Conservation (phyloP, 2,329 filamentous ascomycete genomes). For the Verruconis gallopava region DNA sequence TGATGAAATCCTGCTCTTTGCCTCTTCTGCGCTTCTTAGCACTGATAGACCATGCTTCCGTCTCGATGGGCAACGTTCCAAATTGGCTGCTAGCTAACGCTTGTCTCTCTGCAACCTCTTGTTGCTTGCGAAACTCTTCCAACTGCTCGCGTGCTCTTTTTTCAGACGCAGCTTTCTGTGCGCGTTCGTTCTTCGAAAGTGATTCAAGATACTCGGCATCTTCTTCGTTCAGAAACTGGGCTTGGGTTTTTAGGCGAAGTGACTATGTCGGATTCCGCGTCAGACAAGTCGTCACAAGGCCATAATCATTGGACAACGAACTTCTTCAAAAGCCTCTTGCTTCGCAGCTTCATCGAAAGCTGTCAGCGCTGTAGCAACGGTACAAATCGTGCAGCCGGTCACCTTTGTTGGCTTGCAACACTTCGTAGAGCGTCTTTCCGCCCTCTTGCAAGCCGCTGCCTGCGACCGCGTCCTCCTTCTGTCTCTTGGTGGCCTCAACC, state of each 20-base stretch:
- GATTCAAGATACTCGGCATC: slow-evolving; percentile 62
- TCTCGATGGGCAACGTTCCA: too few relatives aligned
- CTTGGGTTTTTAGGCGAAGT: slow-evolving; percentile 60
- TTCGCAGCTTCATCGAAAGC: slow-evolving; percentile 55
- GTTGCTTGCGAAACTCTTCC: slow-evolving; percentile 44
- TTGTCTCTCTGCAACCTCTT: slow-evolving; percentile 44
- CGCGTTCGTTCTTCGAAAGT: slow-evolving; percentile 42
- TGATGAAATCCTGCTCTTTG: slow-evolving; percentile 23
- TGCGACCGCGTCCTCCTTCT: slow-evolving; percentile 42
- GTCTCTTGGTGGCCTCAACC: slow-evolving; percentile 42
- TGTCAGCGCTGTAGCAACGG: too few relatives aligned
- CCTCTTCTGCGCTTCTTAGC: slow-evolving; percentile 41
- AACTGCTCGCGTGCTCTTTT: slow-evolving; percentile 47
- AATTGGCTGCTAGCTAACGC: too few relatives aligned
- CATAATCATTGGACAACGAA: slow-evolving; percentile 9
- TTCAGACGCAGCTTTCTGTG: slow-evolving; percentile 42
- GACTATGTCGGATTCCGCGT: slow-evolving; percentile 24
- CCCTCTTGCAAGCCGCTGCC: slow-evolving; percentile 32
- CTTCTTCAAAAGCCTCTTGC: slow-evolving; percentile 70
- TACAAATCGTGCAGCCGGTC: too few relatives aligned
- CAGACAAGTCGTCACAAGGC: not conserved
- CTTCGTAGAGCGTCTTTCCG: slow-evolving; percentile 57
- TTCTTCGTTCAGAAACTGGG: slow-evolving; percentile 63
- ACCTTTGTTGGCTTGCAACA: slow-evolving; percentile 75
- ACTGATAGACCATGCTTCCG: slow-evolving; percentile 35